Percentiles rank a stretch among this genome's conserved stretches.
Evolutionary conservation across 1,284 basidiomycete genomes (phyloP).

Genomic region (Veloboletus limbatus): DNA sequence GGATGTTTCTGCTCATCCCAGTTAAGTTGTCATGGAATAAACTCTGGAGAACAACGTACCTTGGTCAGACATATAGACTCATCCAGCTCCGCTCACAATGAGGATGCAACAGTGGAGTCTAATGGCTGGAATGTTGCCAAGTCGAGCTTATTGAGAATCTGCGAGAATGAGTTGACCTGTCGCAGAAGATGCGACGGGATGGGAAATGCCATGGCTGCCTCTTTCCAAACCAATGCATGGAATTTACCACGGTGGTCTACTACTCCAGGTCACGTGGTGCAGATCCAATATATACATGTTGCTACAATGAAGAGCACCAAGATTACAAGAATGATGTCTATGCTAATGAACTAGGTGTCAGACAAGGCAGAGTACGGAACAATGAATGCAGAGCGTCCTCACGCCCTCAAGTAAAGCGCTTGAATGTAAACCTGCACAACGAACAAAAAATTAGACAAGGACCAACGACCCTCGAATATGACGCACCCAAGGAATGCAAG

Average conservation of each 20-base stretch:
- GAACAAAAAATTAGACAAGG: conserved; percentile 8
- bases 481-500: conserved; percentile 89
- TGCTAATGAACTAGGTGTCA: conserved; percentile 29
- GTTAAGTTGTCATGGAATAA: conserved; percentile 3
- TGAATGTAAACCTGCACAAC: conserved; percentile 80
- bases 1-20: conserved; percentile 46
- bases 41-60: conserved; percentile 38
- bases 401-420: conserved; percentile 57
- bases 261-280: conserved; percentile 19
- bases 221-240: neutral
- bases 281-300: conserved; percentile 18
- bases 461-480: neutral
- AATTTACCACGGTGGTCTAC: conserved; percentile 8
- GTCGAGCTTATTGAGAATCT: conserved; percentile 65
- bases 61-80: conserved; percentile 64
- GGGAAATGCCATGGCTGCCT: conserved; percentile 61
- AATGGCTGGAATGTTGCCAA: conserved; percentile 55
- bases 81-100: conserved; percentile 71
- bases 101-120: conserved; percentile 54
- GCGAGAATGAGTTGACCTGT: conserved; percentile 60
- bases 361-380: conserved; percentile 8
- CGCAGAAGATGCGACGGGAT: conserved; percentile 68
- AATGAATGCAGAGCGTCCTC: neutral
- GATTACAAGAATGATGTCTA: conserved; percentile 30
- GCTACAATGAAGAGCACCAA: conserved; percentile 18